These are phyloP conservation scores for Glycine tomentella DNA, from an alignment of 306 rosid genomes.

Conservation along the genomic window DNA sequence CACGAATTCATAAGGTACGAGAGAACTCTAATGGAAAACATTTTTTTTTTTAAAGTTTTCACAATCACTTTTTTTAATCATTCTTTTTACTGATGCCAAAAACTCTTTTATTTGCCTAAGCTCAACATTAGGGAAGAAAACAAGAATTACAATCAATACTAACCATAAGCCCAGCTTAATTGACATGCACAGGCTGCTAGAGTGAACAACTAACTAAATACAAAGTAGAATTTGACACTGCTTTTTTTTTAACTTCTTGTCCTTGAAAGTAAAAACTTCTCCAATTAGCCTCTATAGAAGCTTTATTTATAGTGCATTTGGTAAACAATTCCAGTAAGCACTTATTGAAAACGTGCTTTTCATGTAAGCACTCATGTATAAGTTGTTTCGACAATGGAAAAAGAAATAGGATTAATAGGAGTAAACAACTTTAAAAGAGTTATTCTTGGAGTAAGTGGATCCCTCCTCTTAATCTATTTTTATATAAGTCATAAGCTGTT, in stretches of 20 bases:
- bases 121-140: neutral
- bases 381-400: neutral
- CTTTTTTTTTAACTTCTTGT: neutral
- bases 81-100: neutral
- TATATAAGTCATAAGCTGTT: neutral
- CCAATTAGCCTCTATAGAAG: neutral
- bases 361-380: neutral
- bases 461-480: neutral
- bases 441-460: no score
- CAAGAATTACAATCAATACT: neutral
- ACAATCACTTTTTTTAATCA: neutral
- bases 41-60: neutral
- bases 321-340: neutral
- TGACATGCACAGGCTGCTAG: neutral
- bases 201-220: no score
- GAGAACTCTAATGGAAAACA: neutral
- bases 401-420: neutral
- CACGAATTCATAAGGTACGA: slow-evolving; percentile 89
- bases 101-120: neutral
- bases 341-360: neutral
- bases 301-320: neutral
- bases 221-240: neutral
- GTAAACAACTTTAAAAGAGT: no score
- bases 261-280: slow-evolving; percentile 2
- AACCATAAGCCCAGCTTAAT: neutral